Evolutionary conservation across 2,329 filamentous ascomycete species (phyloP), one percentile per base, ranked within the genome.

Genomic region (Mycosphaerelloides madeirae): DNA sequence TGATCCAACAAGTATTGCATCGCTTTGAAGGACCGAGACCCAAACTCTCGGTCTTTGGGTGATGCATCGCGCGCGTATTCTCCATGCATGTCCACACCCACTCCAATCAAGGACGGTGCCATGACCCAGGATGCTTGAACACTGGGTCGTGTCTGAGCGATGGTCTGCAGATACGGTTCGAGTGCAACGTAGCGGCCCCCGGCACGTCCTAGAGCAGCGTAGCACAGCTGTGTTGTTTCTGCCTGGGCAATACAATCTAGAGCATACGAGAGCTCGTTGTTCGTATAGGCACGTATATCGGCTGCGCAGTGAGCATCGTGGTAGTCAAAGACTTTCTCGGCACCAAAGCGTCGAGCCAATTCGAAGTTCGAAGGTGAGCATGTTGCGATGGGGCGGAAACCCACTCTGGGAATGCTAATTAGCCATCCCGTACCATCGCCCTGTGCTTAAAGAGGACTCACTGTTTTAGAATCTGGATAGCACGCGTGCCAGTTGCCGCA

Each of bases 281-380:
- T 34, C 0, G 73, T 76, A 54, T 66, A 65, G 1, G 46, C 52
- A 3, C 61, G 57, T 40, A 75, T 62, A 11, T 57, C 53, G 2
- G 43, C 48, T 2, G 4, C 67, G 48, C 63, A 68, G 2, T 57
- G 62, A 0, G 65, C 50, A 0, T 36, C 41, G 31, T 56, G 51
- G 52, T 78, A 73, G 57, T 78, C 72, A 52, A 77, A 75, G 4
- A 61, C 64, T 3, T 59, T 55, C 4, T 63, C 65, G 1, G 75
- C 75, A 1, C 76, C 75, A 25, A 62, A 66, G 0, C 44, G 44
- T 29, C 63, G 60, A n/a, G 67, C 68, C 1, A 74, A 61, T 2
- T 65, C 65, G 39, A 65, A 66, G 49, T 74, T 76, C 28, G 48
- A 41, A 0, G 68, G 63, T 0, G 72, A 73, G 50, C 68, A 72